These are phyloP conservation scores for Ricinus communis DNA, from an alignment of 345 rosid species.

Conservation along the genomic window DNA sequence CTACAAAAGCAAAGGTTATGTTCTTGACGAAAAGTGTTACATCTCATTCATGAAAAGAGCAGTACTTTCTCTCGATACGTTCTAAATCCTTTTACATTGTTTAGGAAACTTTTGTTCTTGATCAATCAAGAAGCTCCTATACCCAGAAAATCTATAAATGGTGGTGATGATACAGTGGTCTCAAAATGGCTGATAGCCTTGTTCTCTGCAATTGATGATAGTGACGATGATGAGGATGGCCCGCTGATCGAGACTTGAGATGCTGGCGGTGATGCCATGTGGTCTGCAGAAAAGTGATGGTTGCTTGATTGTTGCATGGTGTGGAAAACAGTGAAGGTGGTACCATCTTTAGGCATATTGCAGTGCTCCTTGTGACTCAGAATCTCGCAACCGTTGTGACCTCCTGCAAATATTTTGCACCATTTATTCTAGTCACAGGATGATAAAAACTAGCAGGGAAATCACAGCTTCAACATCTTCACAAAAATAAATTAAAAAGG, in stretches of 20 bases:
- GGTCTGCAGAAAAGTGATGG: slow-evolving; percentile 32
- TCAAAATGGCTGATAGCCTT: slow-evolving; percentile 29
- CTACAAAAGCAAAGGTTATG: too few species aligned
- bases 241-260: slow-evolving; percentile 43
- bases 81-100: slow-evolving; percentile 15
- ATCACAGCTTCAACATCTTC: not conserved
- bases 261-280: slow-evolving; percentile 37
- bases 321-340: slow-evolving; percentile 25
- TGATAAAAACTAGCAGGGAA: not conserved
- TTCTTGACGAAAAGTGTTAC: too few species aligned
- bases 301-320: slow-evolving; percentile 31
- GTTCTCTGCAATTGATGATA: slow-evolving; percentile 34
- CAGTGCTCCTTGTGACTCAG: slow-evolving; percentile 21
- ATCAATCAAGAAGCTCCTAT: slow-evolving; percentile 37
- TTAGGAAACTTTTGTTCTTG: too few species aligned
- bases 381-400: slow-evolving; percentile 27
- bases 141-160: slow-evolving; percentile 68
- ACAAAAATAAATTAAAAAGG: too few species aligned
- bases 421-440: not conserved
- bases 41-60: slow-evolving; percentile 5
- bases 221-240: slow-evolving; percentile 40
- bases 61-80: too few species aligned
- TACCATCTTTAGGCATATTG: slow-evolving; percentile 26
- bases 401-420: slow-evolving; percentile 33
- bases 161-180: slow-evolving; percentile 26